These are phyloP conservation scores for Aspergillus vadensis DNA, from an alignment of 2,329 filamentous ascomycete species.

Conservation along the genomic window DNA sequence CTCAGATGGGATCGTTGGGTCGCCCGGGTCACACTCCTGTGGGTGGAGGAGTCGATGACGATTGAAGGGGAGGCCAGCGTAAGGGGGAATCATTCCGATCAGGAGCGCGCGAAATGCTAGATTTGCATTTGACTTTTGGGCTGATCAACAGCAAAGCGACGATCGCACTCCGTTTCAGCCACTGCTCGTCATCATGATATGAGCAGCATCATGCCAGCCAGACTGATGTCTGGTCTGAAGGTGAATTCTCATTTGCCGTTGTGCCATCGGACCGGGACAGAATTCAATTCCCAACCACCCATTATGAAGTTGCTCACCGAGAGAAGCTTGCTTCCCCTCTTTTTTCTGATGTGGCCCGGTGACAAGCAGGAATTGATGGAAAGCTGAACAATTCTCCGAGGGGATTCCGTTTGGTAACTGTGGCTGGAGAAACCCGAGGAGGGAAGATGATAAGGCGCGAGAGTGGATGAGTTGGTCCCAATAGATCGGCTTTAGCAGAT, in stretches of 20 bases:
- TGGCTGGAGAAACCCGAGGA: background rate
- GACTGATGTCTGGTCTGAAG: background rate
- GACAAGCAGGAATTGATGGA: background rate
- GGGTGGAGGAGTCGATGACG: constrained; percentile 11
- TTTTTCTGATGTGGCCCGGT: background rate
- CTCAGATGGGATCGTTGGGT: constrained; percentile 3
- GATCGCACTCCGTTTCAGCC: background rate
- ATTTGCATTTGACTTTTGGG: background rate
- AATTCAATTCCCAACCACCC: too few species aligned
- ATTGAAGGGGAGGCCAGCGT: background rate
- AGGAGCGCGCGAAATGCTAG: background rate
- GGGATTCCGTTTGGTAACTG: background rate
- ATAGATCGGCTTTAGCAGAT: constrained; percentile 15
- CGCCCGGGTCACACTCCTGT: background rate
- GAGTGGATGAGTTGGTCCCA: constrained; percentile 11
- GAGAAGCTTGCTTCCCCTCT: background rate
- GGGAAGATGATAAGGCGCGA: background rate
- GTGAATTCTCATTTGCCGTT: background rate
- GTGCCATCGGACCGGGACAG: background rate
- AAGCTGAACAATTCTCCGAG: background rate
- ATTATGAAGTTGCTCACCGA: background rate
- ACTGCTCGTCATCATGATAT: background rate
- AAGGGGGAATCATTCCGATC: constrained; percentile 6
- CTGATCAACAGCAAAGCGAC: background rate
- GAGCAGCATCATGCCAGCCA: background rate